Conservation (phyloP, 2,329 filamentous ascomycete genomes). For the Colletotrichum chrysophilum region DNA sequence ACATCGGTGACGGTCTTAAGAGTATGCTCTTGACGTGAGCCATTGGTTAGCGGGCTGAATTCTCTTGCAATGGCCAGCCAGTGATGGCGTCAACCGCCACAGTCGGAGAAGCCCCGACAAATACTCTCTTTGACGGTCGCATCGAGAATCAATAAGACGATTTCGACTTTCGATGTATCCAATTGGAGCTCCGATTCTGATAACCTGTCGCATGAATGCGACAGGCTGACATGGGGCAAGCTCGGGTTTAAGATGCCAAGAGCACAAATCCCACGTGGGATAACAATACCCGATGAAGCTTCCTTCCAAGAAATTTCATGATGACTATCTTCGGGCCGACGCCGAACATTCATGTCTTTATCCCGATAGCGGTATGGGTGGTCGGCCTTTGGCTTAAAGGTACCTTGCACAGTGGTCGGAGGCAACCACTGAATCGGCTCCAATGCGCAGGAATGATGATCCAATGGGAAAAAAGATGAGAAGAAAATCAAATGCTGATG, state of each 20-base stretch:
- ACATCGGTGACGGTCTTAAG: neutral
- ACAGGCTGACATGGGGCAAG: neutral
- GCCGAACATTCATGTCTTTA: neutral
- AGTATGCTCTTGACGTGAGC: neutral
- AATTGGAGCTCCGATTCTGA: neutral
- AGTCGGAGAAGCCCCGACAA: neutral
- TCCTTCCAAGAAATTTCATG: neutral
- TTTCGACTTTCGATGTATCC: neutral
- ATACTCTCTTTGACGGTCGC: neutral
- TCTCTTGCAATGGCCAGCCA: neutral
- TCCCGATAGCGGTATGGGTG: neutral
- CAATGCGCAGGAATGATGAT: neutral
- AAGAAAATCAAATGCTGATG: neutral
- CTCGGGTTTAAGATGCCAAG: neutral
- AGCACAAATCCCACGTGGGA: neutral
- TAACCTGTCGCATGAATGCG: neutral
- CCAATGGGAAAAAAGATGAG: neutral
- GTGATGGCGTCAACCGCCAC: constrained; percentile 1
- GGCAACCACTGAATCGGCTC: neutral
- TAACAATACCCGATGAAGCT: neutral
- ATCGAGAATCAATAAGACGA: neutral
- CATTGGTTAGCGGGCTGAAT: neutral
- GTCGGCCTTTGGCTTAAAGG: neutral
- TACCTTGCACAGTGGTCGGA: neutral
- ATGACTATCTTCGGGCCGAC: neutral